Evolutionary conservation across 495 filamentous ascomycete species (phyloP).

Genomic region (Penicillium flavigenum): DNA sequence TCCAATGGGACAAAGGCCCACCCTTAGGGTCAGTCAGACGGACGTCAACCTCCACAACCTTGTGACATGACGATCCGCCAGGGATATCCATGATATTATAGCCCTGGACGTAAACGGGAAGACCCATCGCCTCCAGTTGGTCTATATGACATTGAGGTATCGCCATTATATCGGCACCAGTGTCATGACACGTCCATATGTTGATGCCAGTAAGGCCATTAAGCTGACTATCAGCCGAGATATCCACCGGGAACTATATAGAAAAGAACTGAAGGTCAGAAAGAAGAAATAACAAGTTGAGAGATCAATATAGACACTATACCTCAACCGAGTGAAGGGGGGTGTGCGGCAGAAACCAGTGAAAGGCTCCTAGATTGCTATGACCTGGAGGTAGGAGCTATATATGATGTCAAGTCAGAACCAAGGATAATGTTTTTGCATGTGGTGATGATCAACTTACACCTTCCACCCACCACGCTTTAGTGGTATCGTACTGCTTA

Average conservation of each 20-base stretch:
- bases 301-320: background rate
- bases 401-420: background rate
- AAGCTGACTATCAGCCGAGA: background rate
- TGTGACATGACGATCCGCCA: background rate
- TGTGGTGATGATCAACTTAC: background rate
- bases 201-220: too few relatives aligned
- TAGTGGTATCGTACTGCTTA: background rate
- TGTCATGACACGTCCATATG: background rate
- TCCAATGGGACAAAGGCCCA: background rate
- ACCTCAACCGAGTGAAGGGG: background rate
- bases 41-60: background rate
- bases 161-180: constrained; percentile 6
- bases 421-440: background rate
- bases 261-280: background rate
- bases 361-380: background rate
- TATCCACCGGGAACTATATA: background rate
- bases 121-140: background rate
- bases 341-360: background rate
- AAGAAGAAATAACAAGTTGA: background rate
- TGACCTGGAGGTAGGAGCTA: background rate
- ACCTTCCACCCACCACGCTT: constrained; percentile 6
- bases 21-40: background rate
- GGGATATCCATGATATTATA: background rate
- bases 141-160: background rate
- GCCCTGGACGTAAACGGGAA: background rate